Evolutionary conservation across 306 rosid species (phyloP), one percentile per base, ranked within the genome.

Genomic region (Acmispon strigosus): DNA sequence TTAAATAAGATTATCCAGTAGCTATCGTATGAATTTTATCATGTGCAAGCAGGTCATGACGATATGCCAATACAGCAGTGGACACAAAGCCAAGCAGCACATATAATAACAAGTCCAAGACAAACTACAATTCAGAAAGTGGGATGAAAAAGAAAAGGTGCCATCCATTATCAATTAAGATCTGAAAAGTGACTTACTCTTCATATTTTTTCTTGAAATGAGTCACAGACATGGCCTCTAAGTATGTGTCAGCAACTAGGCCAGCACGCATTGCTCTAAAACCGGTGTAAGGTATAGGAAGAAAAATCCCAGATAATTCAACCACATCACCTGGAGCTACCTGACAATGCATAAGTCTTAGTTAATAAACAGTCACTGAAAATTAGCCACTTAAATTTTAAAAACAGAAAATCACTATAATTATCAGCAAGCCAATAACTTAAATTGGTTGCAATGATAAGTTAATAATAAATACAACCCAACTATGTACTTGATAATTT

Each of bases 211-310:
- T 94, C 96, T 94, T 94, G 79, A 86, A 87, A 83, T 94, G 99
- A 56, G 83, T 76, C 37, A 94, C 84, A 69, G 99, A 94, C 99
- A 91, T 94, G 83, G 95, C 95, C 80, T 94, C 99, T 84, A 94
- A 79, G 88, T 84, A 94, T 36, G 99, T 94, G 70, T 94, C 99
- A 45, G 99, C 97, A 80, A 94, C 96, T 58, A 94, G 78, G 71
- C 99, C 97, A 15, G 97, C 99, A 12, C 95, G 96, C 99, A 94
- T 89, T 80, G 99, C 99, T 83, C 95, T 86, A 73, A 60, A 94
- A 62, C 99, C 99, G 78, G 85, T 74, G 57, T 91, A 94, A 39
- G 97, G 96, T 68, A 91, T 91, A 74, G 97, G 99, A 76, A 94
- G 99, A 85, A 91, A 94, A 66, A 94, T 94, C 56, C 99, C 99